A percentile compares a stretch with the other conserved stretches of the same genome.
Conservation (phyloP, 305 asterid genomes). For the Ajuga reptans region DNA sequence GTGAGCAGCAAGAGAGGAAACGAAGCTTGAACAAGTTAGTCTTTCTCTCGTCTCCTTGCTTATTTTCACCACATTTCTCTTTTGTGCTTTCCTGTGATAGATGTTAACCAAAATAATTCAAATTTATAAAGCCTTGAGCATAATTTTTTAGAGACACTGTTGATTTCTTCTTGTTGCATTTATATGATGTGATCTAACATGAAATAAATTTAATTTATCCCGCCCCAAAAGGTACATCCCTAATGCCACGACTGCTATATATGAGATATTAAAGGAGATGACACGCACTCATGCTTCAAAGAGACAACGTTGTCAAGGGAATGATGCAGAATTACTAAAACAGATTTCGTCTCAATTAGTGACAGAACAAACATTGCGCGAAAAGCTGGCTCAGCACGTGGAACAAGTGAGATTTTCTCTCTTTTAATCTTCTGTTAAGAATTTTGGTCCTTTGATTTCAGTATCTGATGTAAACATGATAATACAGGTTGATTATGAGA, state of each 20-base stretch:
- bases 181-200: constrained; percentile 15
- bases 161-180: background rate
- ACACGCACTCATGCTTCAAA: constrained; percentile 47
- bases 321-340: constrained; percentile 59
- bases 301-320: constrained; percentile 46
- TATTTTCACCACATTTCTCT: no score
- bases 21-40: constrained; percentile 72
- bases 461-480: background rate
- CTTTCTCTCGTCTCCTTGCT: background rate
- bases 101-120: background rate
- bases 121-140: background rate
- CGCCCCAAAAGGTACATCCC: constrained; percentile 64
- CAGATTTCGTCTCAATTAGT: constrained; percentile 45
- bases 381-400: constrained; percentile 80
- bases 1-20: constrained; percentile 94
- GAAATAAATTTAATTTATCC: constrained; percentile 6
- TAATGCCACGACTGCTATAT: constrained; percentile 62
- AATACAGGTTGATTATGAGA: constrained; percentile 83
- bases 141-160: background rate
- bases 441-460: background rate
- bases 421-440: background rate
- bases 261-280: constrained; percentile 57
- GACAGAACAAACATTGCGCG: constrained; percentile 54
- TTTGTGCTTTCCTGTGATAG: background rate
- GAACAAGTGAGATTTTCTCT: constrained; percentile 47